Base-by-base conservation (phyloP, 345 rosid genomes). In the Eucalyptus sp. region DNA sequence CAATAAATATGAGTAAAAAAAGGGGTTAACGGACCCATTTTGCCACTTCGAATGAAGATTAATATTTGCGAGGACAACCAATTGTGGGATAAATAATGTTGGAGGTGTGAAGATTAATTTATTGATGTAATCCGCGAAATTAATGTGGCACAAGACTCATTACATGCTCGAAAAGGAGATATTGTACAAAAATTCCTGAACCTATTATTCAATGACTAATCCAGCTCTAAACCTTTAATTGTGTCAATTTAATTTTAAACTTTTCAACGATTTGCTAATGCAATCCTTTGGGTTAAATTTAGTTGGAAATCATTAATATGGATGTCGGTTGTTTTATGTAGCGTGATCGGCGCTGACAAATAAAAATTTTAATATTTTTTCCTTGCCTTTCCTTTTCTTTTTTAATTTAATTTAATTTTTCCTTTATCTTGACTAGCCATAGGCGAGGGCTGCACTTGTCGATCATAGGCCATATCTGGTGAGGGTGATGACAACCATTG, bases 271-370 rank as follows among this genome's bases (percentile, higher is more conserved):
- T 56, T 24, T 56, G 62, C 29, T 0, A 4, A 56, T 56, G 13
- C 29, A 56, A 24, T 0, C 1, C 12, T 56, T 0, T 24, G 62
- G 13, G 0, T 24, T 5, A 56, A 56, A 24, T 56, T 56, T 56
- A 0, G 13, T 56, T 24, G 62, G 13, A 56, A 56, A 22, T 56
- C 29, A 56, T 56, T 56, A 56, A 56, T 24, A 56, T 56, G 27
- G 29, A 56, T 24, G 4, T 22, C 0, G 1, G 3, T 56, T 56
- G 1, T 56, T 24, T 56, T 56, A 22, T 10, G 1, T 56, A 0
- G 62, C 13, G 0, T 24, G 13, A 4, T 22, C 0, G 1, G 1
- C 0, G 0, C 0, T 4, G 1, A 56, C 3, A 24, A 0, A 56
- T 1, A 56, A 9, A 24, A 24, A 24, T 56, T 56, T 56, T 24